These are phyloP conservation scores for Pseudisothecium myosuroides DNA, from an alignment of 225 moss, liverwort and hornwort species.

Conservation along the genomic window DNA sequence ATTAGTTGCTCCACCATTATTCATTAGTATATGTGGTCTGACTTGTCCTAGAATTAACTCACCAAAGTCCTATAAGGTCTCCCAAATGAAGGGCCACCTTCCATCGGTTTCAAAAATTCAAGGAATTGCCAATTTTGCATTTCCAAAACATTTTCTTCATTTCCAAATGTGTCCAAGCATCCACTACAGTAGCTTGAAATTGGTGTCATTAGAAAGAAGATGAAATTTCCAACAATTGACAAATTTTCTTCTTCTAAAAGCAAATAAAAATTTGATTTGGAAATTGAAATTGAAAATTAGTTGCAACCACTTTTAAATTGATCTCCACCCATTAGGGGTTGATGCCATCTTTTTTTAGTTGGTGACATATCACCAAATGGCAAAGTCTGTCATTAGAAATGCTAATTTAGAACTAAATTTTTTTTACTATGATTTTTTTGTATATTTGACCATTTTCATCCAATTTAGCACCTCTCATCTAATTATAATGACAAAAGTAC, in stretches of 20 bases:
- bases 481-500: not conserved
- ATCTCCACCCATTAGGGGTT: not conserved
- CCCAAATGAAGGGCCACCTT: no score
- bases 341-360: not conserved
- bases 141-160: not conserved
- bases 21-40: not conserved
- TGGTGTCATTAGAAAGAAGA: not conserved
- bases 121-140: no score
- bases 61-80: not conserved
- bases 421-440: fast-evolving
- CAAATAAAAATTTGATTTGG: not conserved
- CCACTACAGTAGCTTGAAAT: not conserved
- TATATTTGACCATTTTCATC: not conserved
- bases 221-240: not conserved
- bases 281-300: not conserved
- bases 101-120: not conserved
- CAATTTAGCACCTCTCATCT: not conserved
- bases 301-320: not conserved
- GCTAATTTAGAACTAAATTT: not conserved
- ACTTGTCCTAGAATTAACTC: no score
- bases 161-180: not conserved
- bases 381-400: not conserved
- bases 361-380: not conserved
- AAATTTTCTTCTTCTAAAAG: not conserved
- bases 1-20: not conserved